phyloP scores from a whole-genome alignment of 2,329 filamentous ascomycete genomes.

The Arthrobotrys entomopaga region DNA sequence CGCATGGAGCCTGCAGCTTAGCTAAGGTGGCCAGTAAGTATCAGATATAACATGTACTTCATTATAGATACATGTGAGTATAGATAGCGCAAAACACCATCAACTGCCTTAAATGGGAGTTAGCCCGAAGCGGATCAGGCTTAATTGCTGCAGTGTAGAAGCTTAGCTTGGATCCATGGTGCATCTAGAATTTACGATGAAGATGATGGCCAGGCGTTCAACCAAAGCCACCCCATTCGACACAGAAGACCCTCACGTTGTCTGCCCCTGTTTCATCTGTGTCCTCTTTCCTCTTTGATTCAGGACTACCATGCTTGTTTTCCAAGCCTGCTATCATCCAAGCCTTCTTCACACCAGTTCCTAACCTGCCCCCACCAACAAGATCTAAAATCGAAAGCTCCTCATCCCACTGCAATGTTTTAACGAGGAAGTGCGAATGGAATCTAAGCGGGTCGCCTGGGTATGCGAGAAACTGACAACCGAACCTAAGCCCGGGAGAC shows the following conservation, averaged over 20 bases:
- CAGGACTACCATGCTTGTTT: conserved; percentile 28
- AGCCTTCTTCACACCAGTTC: conserved; percentile 95
- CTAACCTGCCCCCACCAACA: conserved; percentile 84
- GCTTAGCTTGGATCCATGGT: no score
- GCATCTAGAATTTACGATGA: no score
- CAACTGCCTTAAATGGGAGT: no score
- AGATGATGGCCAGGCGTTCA: conserved; percentile 5
- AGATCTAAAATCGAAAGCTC: conserved; percentile 85
- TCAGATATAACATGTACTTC: no score
- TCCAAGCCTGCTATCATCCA: conserved; percentile 82
- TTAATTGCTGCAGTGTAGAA: no score
- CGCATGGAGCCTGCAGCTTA: not conserved
- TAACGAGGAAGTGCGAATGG: conserved; percentile 91
- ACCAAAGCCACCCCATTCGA: conserved; percentile 88
- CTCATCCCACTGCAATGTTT: conserved; percentile 86
- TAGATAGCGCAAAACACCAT: no score
- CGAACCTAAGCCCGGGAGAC: conserved; percentile 91
- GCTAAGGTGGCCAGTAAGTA: not conserved
- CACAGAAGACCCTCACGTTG: conserved; percentile 77
- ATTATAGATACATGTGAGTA: no score
- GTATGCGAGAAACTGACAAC: conserved; percentile 92
- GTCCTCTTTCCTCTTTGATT: conserved; percentile 1
- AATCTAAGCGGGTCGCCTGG: conserved; percentile 94
- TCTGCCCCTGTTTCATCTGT: conserved; percentile 60
- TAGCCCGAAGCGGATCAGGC: no score